Evolutionary conservation across 2,329 filamentous ascomycete species (phyloP).

Genomic region (Ascochyta pisi): DNA sequence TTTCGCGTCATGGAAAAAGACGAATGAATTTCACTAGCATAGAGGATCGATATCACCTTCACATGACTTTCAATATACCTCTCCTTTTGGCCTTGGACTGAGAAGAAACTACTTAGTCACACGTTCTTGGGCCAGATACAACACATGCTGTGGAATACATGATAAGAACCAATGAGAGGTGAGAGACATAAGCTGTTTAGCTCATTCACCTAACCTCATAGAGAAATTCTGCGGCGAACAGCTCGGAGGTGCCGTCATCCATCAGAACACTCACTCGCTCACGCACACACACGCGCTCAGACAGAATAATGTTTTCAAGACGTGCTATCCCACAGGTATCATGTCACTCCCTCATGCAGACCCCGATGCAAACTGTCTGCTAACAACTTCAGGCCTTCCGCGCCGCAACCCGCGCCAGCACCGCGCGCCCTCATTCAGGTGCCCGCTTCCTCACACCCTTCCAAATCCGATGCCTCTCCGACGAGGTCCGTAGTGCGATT

Average conservation of each 20-base stretch:
- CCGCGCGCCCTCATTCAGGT: slow-evolving; percentile 40
- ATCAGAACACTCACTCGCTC: slow-evolving; percentile 13
- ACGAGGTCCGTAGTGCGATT: slow-evolving; percentile 80
- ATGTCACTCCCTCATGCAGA: background rate
- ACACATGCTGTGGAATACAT: background rate
- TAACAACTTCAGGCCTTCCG: slow-evolving; percentile 42
- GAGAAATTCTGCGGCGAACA: slow-evolving; percentile 34
- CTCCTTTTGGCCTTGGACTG: too few relatives aligned
- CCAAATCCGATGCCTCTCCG: slow-evolving; percentile 75
- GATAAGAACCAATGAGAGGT: slow-evolving; percentile 6
- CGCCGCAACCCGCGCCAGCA: slow-evolving; percentile 41
- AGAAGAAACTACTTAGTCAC: too few relatives aligned
- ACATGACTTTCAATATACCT: too few relatives aligned
- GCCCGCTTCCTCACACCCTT: slow-evolving; percentile 55
- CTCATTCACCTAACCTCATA: slow-evolving; percentile 32
- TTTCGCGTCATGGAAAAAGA: slow-evolving; percentile 2
- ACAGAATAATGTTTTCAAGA: slow-evolving; percentile 47
- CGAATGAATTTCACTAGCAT: background rate
- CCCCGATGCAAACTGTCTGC: background rate
- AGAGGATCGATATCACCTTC: too few relatives aligned
- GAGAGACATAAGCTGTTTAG: slow-evolving; percentile 22
- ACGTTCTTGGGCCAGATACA: background rate
- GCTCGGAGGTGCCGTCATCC: slow-evolving; percentile 28
- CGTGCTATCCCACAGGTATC: slow-evolving; percentile 45
- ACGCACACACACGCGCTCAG: slow-evolving; percentile 3